Evolutionary conservation across 169 alveolate species (phyloP).

Genomic region (Sarcocystis neurona): DNA sequence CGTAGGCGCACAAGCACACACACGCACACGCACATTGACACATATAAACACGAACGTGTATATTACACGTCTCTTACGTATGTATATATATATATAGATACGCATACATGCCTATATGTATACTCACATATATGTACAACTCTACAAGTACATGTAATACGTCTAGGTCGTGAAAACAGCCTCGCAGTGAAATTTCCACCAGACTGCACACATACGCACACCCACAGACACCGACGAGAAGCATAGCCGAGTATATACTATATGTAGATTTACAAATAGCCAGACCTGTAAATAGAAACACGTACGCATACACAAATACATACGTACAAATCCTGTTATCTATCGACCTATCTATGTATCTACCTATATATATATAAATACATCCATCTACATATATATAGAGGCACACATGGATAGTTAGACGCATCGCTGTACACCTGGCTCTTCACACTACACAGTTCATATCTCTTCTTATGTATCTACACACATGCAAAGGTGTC

Average conservation of each 20-base stretch:
- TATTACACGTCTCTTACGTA: not conserved
- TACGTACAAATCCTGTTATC: not conserved
- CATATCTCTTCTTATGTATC: too few relatives aligned
- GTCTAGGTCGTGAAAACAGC: too few relatives aligned
- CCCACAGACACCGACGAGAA: too few relatives aligned
- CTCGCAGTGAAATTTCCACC: too few relatives aligned
- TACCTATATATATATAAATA: not conserved
- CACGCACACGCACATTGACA: not conserved
- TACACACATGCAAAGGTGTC: too few relatives aligned
- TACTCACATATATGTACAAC: not conserved
- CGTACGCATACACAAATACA: not conserved
- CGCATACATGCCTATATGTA: too few relatives aligned
- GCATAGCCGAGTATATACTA: not conserved
- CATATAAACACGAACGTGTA: not conserved
- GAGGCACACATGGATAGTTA: too few relatives aligned
- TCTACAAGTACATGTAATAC: not conserved
- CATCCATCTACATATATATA: not conserved
- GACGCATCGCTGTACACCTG: too few relatives aligned
- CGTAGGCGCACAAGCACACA: not conserved
- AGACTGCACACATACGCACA: too few relatives aligned
- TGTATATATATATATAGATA: not conserved
- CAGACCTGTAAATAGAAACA: not conserved
- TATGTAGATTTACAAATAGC: not conserved
- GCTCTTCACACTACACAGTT: too few relatives aligned
- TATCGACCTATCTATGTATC: not conserved